Evolutionary conservation across 768 basidiomycete genomes (phyloP), one percentile per base, ranked within the genome.

Genomic region (Mycena indigotica): DNA sequence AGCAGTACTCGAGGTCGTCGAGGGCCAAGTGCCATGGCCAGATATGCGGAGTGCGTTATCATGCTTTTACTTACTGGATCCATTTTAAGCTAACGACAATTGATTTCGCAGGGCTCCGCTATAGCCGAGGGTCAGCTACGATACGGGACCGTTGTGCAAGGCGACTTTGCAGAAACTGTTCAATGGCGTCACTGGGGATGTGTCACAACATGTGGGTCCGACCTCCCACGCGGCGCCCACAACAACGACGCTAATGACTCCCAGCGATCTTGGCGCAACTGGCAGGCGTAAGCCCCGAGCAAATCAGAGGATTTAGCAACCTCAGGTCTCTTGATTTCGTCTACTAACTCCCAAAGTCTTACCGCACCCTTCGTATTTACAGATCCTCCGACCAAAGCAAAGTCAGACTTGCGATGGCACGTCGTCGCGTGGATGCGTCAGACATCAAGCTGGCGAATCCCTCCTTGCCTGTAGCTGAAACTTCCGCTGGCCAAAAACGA

Each of bases 171-270:
- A 46, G 86, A 89, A 69, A 81, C 77, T 0, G 83, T 91, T 3
- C 78, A 85, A 65, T 92, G 91, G 91, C 76, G 83, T 39, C 90
- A 92, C 63, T 92, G 90, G 89, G 88, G 86, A 58, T 91, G 89
- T 56, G 86, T 89, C 10, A 87, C 85, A 21, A 77, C 81, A 6
- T 70, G 41, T 44, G 41, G 8, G 41, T 44, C n/a, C 41, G 41
- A 23, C 23, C 41, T 44, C n/a, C n/a, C 41, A 44, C 41, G 41
- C 8, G 8, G 32, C 41, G 41, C 41, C 41, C 41, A 44, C 41
- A 44, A 44, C 8, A 44, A 13, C 8, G 13, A 44, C 21, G 8
- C n/a, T n/a, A n/a, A n/a, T n/a, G 41, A 44, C 15, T 19, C 12
- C 8, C 8, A 44, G 41, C 74, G 45, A 83, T 87, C 50, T 74